phyloP scores from a whole-genome alignment of 192 early-diverging fungal genomes.

The Entomortierella chlamydospora region DNA sequence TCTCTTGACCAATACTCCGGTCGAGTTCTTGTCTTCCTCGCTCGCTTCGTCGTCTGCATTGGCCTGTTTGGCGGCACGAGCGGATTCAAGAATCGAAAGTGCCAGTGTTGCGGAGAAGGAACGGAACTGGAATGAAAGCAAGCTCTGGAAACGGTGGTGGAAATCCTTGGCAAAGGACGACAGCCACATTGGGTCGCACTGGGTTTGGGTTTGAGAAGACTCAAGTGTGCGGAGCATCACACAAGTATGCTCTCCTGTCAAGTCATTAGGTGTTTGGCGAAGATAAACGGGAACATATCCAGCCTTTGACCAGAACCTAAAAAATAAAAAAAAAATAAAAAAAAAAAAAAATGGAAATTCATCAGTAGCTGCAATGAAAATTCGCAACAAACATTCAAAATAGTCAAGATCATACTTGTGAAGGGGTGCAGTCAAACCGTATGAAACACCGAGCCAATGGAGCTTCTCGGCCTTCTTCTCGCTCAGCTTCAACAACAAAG shows the following conservation, averaged over 20 bases:
- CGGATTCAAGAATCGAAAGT: conserved; percentile 86
- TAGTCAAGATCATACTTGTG: conserved; percentile 68
- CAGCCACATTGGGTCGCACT: conserved; percentile 81
- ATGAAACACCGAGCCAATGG: conserved; percentile 97
- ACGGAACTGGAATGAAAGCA: conserved; percentile 91
- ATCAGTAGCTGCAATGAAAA: background rate
- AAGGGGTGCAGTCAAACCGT: conserved; percentile 86
- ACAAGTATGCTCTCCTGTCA: conserved; percentile 98
- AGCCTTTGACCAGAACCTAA: conserved; percentile 92
- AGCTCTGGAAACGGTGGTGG: conserved; percentile 85
- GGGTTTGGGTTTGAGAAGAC: conserved; percentile 56
- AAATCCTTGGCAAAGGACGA: conserved; percentile 93
- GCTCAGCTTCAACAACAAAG: conserved; percentile 85
- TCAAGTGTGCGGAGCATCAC: conserved; percentile 92
- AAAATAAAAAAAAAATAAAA: background rate
- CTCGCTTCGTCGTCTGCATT: conserved; percentile 23
- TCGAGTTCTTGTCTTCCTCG: conserved; percentile 3
- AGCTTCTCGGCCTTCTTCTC: conserved; percentile 84
- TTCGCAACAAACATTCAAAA: background rate
- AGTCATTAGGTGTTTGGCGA: conserved; percentile 95
- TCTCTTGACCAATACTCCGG: conserved; percentile 25
- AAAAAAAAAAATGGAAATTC: background rate
- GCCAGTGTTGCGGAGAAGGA: conserved; percentile 85
- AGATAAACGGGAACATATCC: conserved; percentile 95
- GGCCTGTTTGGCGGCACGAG: conserved; percentile 63